A percentile compares a stretch with the other conserved stretches of the same genome.
These are phyloP conservation scores for Paecilomyces sp. DNA, from an alignment of 2,329 filamentous ascomycete species.

Conservation along the genomic window DNA sequence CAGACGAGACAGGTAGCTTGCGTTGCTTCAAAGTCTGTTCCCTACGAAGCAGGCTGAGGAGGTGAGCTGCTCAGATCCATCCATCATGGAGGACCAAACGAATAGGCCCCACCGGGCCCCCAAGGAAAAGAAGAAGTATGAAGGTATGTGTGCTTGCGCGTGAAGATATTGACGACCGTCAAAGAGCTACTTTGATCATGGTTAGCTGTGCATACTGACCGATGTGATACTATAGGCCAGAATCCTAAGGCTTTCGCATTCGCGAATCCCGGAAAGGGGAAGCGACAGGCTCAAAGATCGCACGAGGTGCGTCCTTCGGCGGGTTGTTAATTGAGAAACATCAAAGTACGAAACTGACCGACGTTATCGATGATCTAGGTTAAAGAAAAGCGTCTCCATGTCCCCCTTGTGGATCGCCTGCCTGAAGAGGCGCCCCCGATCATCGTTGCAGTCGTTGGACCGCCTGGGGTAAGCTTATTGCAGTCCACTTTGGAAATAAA, in stretches of 20 bases:
- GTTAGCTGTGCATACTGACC: neutral
- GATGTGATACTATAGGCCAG: conserved; percentile 43
- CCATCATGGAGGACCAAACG: conserved; percentile 68
- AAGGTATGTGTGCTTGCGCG: conserved; percentile 42
- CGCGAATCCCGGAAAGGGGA: conserved; percentile 71
- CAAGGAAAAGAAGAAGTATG: conserved; percentile 78
- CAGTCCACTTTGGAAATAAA: neutral
- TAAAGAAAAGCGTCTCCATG: conserved; percentile 93
- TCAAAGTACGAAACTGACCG: conserved; percentile 1
- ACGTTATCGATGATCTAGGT: conserved; percentile 48
- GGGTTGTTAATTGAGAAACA: neutral
- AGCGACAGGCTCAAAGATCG: conserved; percentile 55
- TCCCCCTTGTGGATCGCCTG: conserved; percentile 89
- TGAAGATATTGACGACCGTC: neutral
- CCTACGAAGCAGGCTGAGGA: conserved; percentile 10
- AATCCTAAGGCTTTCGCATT: conserved; percentile 91
- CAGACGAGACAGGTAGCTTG: conserved; percentile 8
- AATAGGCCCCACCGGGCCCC: conserved; percentile 79
- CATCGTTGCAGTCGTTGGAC: conserved; percentile 88
- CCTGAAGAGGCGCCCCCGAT: conserved; percentile 92
- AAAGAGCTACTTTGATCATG: neutral
- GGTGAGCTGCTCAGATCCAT: conserved; percentile 17
- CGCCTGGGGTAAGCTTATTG: conserved; percentile 63
- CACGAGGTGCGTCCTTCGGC: conserved; percentile 40
- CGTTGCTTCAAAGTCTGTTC: conserved; percentile 9